Percentiles rank a stretch among this genome's conserved stretches.
Conservation (phyloP, 2,329 filamentous ascomycete genomes). For the Ophiosphaerella herpotricha region DNA sequence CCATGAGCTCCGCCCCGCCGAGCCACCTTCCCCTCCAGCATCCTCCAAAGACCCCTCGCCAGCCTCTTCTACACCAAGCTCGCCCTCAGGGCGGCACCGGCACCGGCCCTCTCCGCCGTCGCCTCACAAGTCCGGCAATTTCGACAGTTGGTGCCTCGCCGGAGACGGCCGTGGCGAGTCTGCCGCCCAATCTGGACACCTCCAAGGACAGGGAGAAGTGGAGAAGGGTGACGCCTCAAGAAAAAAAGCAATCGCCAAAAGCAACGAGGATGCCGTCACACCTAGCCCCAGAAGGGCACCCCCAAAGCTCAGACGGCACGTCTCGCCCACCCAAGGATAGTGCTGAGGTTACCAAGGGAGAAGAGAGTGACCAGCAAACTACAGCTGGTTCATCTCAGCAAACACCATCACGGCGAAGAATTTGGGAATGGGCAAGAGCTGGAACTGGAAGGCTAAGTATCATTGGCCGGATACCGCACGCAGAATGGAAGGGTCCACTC, state of each 20-base stretch:
- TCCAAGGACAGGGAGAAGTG: slow-evolving; percentile 25
- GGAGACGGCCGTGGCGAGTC: slow-evolving; percentile 36
- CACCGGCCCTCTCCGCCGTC: slow-evolving; percentile 41
- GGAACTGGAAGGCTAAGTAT: slow-evolving; percentile 35
- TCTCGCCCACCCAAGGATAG: slow-evolving; percentile 32
- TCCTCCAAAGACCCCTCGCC: slow-evolving; percentile 30
- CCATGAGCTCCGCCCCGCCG: slow-evolving; percentile 34
- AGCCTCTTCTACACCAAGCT: slow-evolving; percentile 33
- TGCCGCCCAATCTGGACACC: slow-evolving; percentile 29
- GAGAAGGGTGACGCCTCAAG: slow-evolving; percentile 28
- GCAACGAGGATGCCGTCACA: slow-evolving; percentile 18
- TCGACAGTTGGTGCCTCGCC: slow-evolving; percentile 41
- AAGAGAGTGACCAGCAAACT: slow-evolving; percentile 3
- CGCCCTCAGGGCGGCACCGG: slow-evolving; percentile 35
- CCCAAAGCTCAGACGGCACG: slow-evolving; percentile 39
- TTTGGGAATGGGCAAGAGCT: slow-evolving; percentile 42
- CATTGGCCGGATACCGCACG: slow-evolving; percentile 36
- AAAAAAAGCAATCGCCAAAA: slow-evolving; percentile 17
- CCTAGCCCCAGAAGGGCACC: slow-evolving; percentile 41
- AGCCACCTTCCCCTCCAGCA: slow-evolving; percentile 37
- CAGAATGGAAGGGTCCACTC: slow-evolving; percentile 31
- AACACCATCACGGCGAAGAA: slow-evolving; percentile 29
- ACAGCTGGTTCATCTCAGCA: slow-evolving; percentile 11
- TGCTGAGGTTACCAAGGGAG: slow-evolving; percentile 7
- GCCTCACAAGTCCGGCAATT: slow-evolving; percentile 42